Evolutionary conservation across 2,329 filamentous ascomycete genomes (phyloP).

Genomic region (Beauveria brongniartii): DNA sequence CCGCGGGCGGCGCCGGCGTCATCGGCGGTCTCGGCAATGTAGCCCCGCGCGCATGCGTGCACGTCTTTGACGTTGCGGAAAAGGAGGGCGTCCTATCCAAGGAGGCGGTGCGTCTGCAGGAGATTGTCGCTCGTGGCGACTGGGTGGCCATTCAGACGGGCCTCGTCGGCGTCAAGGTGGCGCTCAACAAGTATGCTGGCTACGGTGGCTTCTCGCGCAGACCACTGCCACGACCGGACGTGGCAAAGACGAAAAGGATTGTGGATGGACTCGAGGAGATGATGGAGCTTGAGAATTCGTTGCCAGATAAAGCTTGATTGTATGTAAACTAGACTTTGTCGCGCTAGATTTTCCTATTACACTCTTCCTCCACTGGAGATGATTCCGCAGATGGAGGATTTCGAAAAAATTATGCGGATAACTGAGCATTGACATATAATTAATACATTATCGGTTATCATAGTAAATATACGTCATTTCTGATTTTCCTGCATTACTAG

Average conservation of each 20-base stretch:
- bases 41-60: constrained; percentile 56
- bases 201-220: constrained; percentile 49
- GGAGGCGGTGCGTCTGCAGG: constrained; percentile 58
- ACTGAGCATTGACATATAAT: no score
- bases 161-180: constrained; percentile 64
- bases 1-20: constrained; percentile 62
- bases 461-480: no score
- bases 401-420: no score
- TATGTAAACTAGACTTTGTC: no score
- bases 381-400: no score
- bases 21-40: constrained; percentile 67
- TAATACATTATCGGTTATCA: no score
- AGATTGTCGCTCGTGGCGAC: constrained; percentile 58
- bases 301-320: constrained; percentile 7
- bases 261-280: constrained; percentile 16
- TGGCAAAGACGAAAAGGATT: constrained; percentile 13
- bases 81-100: constrained; percentile 39
- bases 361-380: no score
- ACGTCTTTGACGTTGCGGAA: constrained; percentile 51
- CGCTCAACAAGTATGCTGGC: constrained; percentile 55
- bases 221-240: constrained; percentile 19
- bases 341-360: no score
- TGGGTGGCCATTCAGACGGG: constrained; percentile 66
- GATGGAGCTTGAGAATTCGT: constrained; percentile 15
- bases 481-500: not conserved